Evolutionary conservation across 2,329 filamentous ascomycete genomes (phyloP), one percentile per base, ranked within the genome.

Genomic region (Metarhizium guizhouense): DNA sequence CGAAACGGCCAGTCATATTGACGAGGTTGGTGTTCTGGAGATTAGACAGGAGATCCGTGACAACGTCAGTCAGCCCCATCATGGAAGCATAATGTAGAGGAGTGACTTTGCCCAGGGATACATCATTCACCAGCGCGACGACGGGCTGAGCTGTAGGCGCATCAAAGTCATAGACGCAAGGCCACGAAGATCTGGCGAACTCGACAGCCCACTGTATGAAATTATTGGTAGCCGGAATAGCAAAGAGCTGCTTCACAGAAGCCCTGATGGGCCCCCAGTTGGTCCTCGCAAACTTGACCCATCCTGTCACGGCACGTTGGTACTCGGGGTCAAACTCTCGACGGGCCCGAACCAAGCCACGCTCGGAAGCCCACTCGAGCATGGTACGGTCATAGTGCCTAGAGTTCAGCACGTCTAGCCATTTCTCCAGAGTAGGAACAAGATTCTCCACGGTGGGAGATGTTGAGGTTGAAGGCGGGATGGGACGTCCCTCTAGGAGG

Each of bases 141-240:
- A 61, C 57, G 0, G 64, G 62, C 0, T 64, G 42, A 2, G 64
- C 62, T 6, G 18, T 47, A 34, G 25, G 14, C 10, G 61, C 34
- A 6, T 53, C 51, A 25, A 20, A 38, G 18, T 45, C 32, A 5
- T 64, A 62, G 0, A 56, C 57, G 1, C 60, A 57, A 1, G 70
- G 69, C 53, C 62, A 70, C 2, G 57, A 64, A 20, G 64, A 60
- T 20, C 66, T 61, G 1, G 64, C 65, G 56, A 69, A 72, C 48
- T 72, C 69, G 20, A 73, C 56, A 3, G 62, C 61, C 70, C 71
- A 73, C 20, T 72, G 70, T 10, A 67, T 63, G 36, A 72, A 70
- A 56, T 65, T 68, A 50, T 61, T 65, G 1, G 63, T 29, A 13
- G 20, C 25, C 10, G 45, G 45, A 29, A 48, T 16, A 16, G 45